A percentile compares a stretch with the other conserved stretches of the same genome.
Conservation (phyloP, 306 rosid genomes). For the Fragaria iinumae region DNA sequence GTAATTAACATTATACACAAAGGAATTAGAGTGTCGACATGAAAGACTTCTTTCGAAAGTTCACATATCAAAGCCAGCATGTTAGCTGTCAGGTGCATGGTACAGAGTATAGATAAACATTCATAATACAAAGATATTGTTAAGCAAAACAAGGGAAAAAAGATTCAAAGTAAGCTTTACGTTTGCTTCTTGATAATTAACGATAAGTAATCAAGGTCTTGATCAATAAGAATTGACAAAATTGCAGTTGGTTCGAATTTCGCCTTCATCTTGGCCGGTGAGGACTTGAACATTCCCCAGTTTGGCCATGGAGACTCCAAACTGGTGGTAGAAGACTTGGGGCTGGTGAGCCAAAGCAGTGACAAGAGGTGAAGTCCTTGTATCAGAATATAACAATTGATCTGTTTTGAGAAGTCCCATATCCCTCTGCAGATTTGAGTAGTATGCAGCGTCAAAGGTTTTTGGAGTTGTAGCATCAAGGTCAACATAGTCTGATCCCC, state of each 20-base stretch:
- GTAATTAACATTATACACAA: not conserved
- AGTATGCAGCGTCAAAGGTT: slow-evolving; percentile 54
- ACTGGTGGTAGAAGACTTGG: slow-evolving; percentile 46
- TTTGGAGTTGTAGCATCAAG: slow-evolving; percentile 71
- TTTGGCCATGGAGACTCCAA: slow-evolving; percentile 74
- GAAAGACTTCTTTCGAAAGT: too few species aligned
- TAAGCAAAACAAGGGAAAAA: not conserved
- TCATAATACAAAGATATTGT: not conserved
- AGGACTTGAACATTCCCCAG: slow-evolving; percentile 68
- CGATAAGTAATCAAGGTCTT: not conserved
- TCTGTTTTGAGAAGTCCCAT: slow-evolving; percentile 70
- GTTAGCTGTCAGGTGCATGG: not conserved
- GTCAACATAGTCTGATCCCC: slow-evolving; percentile 80
- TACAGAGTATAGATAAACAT: not conserved
- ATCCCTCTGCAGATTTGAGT: slow-evolving; percentile 48
- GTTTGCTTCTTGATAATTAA: not conserved
- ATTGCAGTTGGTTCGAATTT: slow-evolving; percentile 73
- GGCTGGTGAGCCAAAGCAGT: slow-evolving; percentile 40
- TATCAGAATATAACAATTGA: slow-evolving; percentile 50
- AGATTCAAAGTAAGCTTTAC: not conserved
- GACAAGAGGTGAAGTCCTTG: slow-evolving; percentile 60
- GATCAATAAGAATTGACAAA: slow-evolving; percentile 51
- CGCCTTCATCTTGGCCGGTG: slow-evolving; percentile 53
- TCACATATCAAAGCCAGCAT: not conserved
- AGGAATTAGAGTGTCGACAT: not conserved